Evolutionary conservation across 2,329 filamentous ascomycete species (phyloP).

Genomic region (Fusarium vanettenii): DNA sequence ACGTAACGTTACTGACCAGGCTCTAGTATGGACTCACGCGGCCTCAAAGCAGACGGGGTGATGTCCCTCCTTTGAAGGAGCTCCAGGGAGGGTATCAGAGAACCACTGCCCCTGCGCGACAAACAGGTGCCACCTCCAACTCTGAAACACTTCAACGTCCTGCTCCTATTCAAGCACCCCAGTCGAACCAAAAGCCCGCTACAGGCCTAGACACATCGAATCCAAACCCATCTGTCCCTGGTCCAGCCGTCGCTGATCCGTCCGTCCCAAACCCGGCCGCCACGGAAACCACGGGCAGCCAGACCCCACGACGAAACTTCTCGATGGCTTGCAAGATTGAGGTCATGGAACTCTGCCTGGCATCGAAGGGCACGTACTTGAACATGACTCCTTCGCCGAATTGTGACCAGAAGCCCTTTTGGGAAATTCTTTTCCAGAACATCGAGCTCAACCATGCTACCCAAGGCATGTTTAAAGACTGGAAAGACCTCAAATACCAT

Average conservation of each 20-base stretch:
- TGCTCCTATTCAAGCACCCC: neutral
- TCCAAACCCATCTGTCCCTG: neutral
- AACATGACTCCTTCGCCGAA: rapidly evolving
- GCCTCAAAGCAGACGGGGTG: conserved; percentile 12
- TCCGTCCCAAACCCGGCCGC: neutral
- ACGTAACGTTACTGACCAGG: neutral
- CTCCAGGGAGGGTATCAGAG: neutral
- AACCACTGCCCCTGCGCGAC: neutral
- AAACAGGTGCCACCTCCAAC: neutral
- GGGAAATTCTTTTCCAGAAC: neutral
- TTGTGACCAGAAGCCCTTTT: conserved; percentile 4
- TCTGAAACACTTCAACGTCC: neutral
- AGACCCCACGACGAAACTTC: neutral
- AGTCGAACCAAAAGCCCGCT: neutral
- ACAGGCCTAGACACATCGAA: neutral
- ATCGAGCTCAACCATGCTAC: neutral
- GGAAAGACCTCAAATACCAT: neutral
- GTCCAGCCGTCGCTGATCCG: neutral
- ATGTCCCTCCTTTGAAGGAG: conserved; percentile 15
- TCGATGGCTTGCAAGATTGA: neutral
- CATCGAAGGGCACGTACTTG: neutral
- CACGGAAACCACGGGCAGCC: neutral
- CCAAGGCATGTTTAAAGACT: neutral
- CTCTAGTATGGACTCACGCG: conserved; percentile 4
- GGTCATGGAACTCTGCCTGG: neutral